Percentiles rank a stretch among this genome's conserved stretches.
These are phyloP conservation scores for Phytophthora pini DNA, from an alignment of 352 stramenopile species.

Conservation along the genomic window DNA sequence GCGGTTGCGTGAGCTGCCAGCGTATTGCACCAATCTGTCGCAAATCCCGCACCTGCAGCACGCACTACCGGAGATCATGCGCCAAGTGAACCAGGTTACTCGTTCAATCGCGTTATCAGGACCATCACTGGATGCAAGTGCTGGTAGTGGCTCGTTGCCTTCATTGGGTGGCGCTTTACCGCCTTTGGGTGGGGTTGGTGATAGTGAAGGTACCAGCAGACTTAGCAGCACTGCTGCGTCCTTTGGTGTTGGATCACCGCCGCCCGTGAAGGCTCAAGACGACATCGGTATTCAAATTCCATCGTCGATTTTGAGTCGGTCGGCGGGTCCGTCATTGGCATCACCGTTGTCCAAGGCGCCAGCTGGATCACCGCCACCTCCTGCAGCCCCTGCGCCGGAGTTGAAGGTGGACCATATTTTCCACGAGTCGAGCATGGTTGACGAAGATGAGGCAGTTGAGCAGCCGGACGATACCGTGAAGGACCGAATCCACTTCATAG, in stretches of 20 bases:
- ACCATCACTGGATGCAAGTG: slow-evolving; percentile 33
- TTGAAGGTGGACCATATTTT: slow-evolving; percentile 89
- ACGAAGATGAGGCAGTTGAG: slow-evolving; percentile 66
- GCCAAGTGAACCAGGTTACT: slow-evolving; percentile 85
- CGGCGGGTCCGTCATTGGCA: slow-evolving; percentile 54
- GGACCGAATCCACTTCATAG: slow-evolving; percentile 99
- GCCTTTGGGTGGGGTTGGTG: slow-evolving; percentile 18
- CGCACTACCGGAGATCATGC: slow-evolving; percentile 92
- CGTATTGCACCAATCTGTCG: slow-evolving; percentile 98
- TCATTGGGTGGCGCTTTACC: slow-evolving; percentile 30
- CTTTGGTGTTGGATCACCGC: slow-evolving; percentile 31
- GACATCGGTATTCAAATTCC: slow-evolving; percentile 48
- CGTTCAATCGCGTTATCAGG: slow-evolving; percentile 60
- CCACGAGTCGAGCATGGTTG: slow-evolving; percentile 64
- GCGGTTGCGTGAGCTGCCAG: slow-evolving; percentile 95
- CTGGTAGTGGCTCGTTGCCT: slow-evolving; percentile 27
- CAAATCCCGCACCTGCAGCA: slow-evolving; percentile 98
- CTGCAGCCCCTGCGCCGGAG: slow-evolving; percentile 52
- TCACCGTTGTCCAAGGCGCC: slow-evolving; percentile 49
- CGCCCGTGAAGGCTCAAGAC: slow-evolving; percentile 36
- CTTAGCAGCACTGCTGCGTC: slow-evolving; percentile 26
- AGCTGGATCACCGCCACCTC: slow-evolving; percentile 49
- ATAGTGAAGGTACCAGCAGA: slow-evolving; percentile 33
- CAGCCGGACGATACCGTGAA: slow-evolving; percentile 89
- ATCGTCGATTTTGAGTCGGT: slow-evolving; percentile 52